A percentile compares a stretch with the other conserved stretches of the same genome.
Evolutionary conservation across 192 early-diverging fungal species (phyloP).

Genomic region (Coemansia sp.): DNA sequence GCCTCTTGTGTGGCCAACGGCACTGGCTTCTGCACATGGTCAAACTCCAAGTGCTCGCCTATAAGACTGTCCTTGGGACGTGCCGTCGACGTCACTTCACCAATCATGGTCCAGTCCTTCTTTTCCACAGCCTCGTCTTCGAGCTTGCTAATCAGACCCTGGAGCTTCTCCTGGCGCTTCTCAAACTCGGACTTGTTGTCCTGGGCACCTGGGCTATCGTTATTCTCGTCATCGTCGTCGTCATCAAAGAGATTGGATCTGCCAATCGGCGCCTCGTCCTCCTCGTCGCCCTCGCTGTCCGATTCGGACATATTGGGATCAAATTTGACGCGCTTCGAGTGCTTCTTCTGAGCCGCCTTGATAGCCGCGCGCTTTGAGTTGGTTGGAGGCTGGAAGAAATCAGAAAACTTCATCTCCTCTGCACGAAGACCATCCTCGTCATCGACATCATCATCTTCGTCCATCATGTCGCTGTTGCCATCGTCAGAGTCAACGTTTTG

Average conservation of each 20-base stretch:
- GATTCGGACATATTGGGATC: conserved; percentile 26
- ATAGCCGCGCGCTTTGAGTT: conserved; percentile 48
- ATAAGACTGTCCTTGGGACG: conserved; percentile 91
- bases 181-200: conserved; percentile 71
- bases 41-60: conserved; percentile 91
- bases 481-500: conserved; percentile 51
- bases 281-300: conserved; percentile 50
- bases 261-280: conserved; percentile 17
- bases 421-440: conserved; percentile 55
- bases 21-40: conserved; percentile 85
- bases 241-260: conserved; percentile 28
- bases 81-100: conserved; percentile 75
- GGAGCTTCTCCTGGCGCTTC: conserved; percentile 66
- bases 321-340: conserved; percentile 48
- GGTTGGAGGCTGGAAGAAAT: conserved; percentile 78
- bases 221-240: conserved; percentile 4
- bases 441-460: conserved; percentile 61
- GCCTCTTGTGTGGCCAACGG: conserved; percentile 92
- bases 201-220: background rate
- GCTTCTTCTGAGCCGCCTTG: conserved; percentile 32
- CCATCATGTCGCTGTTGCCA: conserved; percentile 62
- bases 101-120: conserved; percentile 87
- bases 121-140: conserved; percentile 80
- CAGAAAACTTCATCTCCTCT: conserved; percentile 73
- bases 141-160: conserved; percentile 71